A percentile compares a stretch with the other conserved stretches of the same genome.
phyloP scores from a whole-genome alignment of 2,329 filamentous ascomycete species.

The Fusarium robinianum region DNA sequence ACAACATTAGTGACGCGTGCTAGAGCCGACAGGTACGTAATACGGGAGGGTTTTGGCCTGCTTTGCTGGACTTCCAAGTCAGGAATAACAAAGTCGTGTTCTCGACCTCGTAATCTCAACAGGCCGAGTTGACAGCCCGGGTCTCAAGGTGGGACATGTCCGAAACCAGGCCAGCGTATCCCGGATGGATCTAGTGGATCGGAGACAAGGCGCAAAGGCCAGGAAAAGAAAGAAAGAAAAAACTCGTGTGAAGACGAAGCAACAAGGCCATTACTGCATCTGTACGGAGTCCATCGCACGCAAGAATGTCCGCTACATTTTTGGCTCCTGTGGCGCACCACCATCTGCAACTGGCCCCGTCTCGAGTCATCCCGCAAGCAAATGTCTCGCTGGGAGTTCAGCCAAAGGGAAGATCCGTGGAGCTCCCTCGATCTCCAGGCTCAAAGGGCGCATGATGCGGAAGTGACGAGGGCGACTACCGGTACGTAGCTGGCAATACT shows the following conservation, averaged over 20 bases:
- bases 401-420: conserved; percentile 4
- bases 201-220: conserved; percentile 16
- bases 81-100: conserved; percentile 12
- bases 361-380: conserved; percentile 31
- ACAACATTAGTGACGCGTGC: too few species aligned
- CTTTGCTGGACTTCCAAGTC: conserved; percentile 13
- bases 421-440: conserved; percentile 16
- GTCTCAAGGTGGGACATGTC: conserved; percentile 11
- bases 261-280: conserved; percentile 10
- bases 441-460: conserved; percentile 17
- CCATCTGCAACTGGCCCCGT: conserved; percentile 20
- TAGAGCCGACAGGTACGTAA: conserved; percentile 25
- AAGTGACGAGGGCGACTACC: conserved; percentile 17
- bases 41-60: conserved; percentile 14
- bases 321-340: conserved; percentile 24
- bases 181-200: conserved; percentile 32
- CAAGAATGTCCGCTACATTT: conserved; percentile 9
- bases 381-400: conserved; percentile 29
- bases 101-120: conserved; percentile 26
- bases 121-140: conserved; percentile 15
- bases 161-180: conserved; percentile 18
- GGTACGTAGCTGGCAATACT: conserved; percentile 9
- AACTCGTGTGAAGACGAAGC: conserved; percentile 17
- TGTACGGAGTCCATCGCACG: too few species aligned
- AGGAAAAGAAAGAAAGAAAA: conserved; percentile 10